phyloP scores from a whole-genome alignment of 2,329 filamentous ascomycete genomes.

The Pseudogymnoascus sp. region DNA sequence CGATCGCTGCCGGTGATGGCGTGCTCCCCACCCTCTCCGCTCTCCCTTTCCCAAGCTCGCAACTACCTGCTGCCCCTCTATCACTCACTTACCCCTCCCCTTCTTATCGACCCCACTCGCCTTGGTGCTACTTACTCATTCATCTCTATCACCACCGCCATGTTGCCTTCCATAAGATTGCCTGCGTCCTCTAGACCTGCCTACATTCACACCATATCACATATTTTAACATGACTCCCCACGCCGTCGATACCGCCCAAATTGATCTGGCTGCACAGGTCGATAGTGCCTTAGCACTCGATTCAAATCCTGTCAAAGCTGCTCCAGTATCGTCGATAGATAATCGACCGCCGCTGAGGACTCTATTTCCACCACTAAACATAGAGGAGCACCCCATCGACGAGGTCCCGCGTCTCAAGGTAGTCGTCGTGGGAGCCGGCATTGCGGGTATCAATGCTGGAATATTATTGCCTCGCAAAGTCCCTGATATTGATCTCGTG shows the following conservation, averaged over 20 bases:
- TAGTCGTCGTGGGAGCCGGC: slow-evolving; percentile 53
- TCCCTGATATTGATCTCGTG: slow-evolving; percentile 56
- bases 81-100: background rate
- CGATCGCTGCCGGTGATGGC: background rate
- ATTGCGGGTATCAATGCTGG: slow-evolving; percentile 55
- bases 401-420: slow-evolving; percentile 2
- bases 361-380: slow-evolving; percentile 10
- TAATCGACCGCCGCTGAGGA: background rate
- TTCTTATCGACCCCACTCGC: background rate
- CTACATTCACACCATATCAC: background rate
- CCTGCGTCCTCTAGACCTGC: background rate
- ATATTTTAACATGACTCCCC: background rate
- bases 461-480: slow-evolving; percentile 56
- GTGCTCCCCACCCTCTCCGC: background rate
- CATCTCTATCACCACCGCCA: background rate
- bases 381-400: slow-evolving; percentile 13
- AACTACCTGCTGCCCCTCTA: background rate
- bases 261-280: background rate
- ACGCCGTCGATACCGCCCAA: background rate
- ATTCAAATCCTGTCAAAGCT: background rate
- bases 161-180: background rate
- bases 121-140: background rate
- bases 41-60: background rate
- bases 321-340: background rate
- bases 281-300: background rate